Evolutionary conservation across 306 rosid genomes (phyloP).

Genomic region (Cicer judaicum): DNA sequence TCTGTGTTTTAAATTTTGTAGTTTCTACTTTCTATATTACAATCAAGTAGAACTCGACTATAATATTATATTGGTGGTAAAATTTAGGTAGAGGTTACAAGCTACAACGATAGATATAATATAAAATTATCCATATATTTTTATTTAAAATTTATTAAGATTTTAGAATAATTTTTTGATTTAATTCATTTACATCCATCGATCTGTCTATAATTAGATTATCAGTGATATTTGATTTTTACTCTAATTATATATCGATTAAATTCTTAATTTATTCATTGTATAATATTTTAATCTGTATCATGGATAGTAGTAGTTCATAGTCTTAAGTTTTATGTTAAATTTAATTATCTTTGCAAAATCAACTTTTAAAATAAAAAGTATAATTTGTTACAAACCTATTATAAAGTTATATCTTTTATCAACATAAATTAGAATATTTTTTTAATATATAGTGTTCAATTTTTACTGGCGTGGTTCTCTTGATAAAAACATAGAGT

Average conservation of each 20-base stretch:
- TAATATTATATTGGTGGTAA: neutral
- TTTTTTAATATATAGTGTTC: neutral
- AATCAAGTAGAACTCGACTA: conserved; percentile 11
- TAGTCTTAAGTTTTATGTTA: too few relatives aligned
- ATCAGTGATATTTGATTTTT: too few relatives aligned
- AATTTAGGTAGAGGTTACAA: neutral
- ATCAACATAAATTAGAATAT: too few relatives aligned
- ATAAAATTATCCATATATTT: neutral
- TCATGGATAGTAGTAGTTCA: neutral
- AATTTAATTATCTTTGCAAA: too few relatives aligned
- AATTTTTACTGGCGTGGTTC: neutral
- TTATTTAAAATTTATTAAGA: neutral
- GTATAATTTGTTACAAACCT: too few relatives aligned
- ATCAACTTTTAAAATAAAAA: too few relatives aligned
- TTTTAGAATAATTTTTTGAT: neutral
- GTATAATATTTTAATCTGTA: neutral
- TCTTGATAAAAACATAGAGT: neutral
- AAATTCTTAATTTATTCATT: neutral
- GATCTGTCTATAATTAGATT: accelerated
- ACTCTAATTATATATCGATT: too few relatives aligned
- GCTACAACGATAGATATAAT: conserved; percentile 20
- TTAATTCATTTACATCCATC: too few relatives aligned
- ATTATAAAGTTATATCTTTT: too few relatives aligned
- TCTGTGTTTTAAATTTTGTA: neutral
- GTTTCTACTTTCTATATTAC: neutral